phyloP scores from a whole-genome alignment of 73 alveolate species.

The Paramecium sexaurelia region DNA sequence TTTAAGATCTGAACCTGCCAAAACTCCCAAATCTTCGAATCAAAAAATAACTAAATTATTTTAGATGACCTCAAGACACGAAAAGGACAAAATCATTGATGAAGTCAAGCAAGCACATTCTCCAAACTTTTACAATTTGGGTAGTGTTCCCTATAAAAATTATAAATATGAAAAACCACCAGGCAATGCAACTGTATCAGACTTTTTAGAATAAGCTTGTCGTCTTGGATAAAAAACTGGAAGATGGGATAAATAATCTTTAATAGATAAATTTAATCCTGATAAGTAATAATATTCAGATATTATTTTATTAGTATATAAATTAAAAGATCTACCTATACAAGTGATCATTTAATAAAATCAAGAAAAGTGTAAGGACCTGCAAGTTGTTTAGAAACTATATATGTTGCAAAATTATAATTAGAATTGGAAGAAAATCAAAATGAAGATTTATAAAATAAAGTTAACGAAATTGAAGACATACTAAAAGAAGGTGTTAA shows the following conservation, averaged over 20 bases:
- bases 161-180: constrained; percentile 48
- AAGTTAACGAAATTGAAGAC: background rate
- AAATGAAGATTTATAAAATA: background rate
- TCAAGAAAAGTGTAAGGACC: constrained; percentile 37
- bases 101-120: background rate
- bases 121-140: background rate
- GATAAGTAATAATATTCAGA: constrained; percentile 1
- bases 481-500: background rate
- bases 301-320: background rate
- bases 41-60: background rate
- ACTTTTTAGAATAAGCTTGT: constrained; percentile 1
- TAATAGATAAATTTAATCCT: background rate
- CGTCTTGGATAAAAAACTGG: background rate
- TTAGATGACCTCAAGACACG: background rate
- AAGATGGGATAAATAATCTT: background rate
- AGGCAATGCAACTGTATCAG: background rate
- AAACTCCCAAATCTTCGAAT: background rate
- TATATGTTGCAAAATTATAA: constrained; percentile 24
- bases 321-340: background rate
- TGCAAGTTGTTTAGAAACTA: constrained; percentile 55
- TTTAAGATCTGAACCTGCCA: background rate
- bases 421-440: constrained; percentile 14
- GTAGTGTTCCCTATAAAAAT: constrained; percentile 31
- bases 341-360: constrained; percentile 9
- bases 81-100: background rate